Conservation (phyloP, 345 rosid genomes). For the Brassica juncea region DNA sequence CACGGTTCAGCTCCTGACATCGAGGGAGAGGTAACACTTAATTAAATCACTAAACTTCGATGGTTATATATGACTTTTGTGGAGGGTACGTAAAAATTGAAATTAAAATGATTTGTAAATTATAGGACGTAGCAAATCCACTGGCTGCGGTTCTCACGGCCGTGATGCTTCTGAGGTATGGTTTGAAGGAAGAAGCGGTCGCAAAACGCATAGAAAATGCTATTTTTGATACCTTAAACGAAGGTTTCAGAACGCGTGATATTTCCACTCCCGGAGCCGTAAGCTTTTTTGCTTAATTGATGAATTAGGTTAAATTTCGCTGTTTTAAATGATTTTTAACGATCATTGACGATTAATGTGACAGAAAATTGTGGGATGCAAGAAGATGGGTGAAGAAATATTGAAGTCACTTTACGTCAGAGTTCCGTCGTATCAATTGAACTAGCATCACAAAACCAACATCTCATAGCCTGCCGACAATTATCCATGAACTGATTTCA, state of each 20-base stretch:
- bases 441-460: neutral
- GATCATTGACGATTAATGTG: neutral
- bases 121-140: neutral
- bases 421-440: neutral
- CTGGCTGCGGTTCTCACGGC: neutral
- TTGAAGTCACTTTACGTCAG: neutral
- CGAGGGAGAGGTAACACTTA: neutral
- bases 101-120: neutral
- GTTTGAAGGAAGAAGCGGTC: conserved; percentile 2
- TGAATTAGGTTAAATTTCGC: neutral
- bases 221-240: neutral
- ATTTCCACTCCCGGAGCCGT: neutral
- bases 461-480: neutral
- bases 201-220: neutral
- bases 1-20: conserved; percentile 6
- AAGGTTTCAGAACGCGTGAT: neutral
- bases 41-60: neutral
- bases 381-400: neutral
- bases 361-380: neutral
- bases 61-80: neutral
- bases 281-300: neutral
- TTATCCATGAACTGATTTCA: neutral
- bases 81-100: neutral
- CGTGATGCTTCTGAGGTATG: conserved; percentile 1
- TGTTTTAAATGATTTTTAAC: neutral